Evolutionary conservation across 2,329 filamentous ascomycete genomes (phyloP), one percentile per base, ranked within the genome.

Genomic region (Neodidymelliopsis sp.): DNA sequence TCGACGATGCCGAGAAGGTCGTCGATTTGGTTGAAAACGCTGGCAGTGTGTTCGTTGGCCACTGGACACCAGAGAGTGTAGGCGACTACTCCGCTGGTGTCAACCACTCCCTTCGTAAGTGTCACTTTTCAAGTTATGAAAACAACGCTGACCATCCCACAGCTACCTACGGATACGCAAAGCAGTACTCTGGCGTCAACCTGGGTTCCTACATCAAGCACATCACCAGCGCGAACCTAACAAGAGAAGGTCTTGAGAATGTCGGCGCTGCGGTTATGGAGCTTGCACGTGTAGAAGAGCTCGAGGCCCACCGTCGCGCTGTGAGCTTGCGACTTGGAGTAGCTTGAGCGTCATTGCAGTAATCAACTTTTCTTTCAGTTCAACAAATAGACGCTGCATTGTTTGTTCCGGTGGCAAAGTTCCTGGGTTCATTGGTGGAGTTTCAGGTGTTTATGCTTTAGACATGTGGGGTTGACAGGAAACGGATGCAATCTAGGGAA

Each of bases 81-180:
- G 94, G 94, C 34, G 94, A 99, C 73, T 99, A 99, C 77, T 96
- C 91, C 56, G 94, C 94, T 42, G 94, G 94, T 67, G 94, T 99
- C 30, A 99, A 99, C 74, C 94, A 99, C 79, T 95, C 90, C 49
- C 79, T 99, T 59, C 94, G 91, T 96, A 87, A 33, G 43, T 43
- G 4, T 1, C 2, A 13, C 8, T 9, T 12, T 9, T 24, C 4
- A 12, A 18, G 24, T 35, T 25, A 20, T 31, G 19, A 28, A 13
- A 9, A 9, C 12, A 33, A 15, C 40, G 29, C 45, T 64, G 34
- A 62, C 42, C 10, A 19, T 61, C 18, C 2, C 7, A 25, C n/a
- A 96, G 91, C 94, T 41, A 99, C 94, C 0, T 99, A 97, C 69
- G 94, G 94, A 29, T 99, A 96, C 67, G 94, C 94, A 37, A 96